A percentile compares a stretch with the other conserved stretches of the same genome.
Conservation (phyloP, 208 protist species). For the Leishmania arabica region DNA sequence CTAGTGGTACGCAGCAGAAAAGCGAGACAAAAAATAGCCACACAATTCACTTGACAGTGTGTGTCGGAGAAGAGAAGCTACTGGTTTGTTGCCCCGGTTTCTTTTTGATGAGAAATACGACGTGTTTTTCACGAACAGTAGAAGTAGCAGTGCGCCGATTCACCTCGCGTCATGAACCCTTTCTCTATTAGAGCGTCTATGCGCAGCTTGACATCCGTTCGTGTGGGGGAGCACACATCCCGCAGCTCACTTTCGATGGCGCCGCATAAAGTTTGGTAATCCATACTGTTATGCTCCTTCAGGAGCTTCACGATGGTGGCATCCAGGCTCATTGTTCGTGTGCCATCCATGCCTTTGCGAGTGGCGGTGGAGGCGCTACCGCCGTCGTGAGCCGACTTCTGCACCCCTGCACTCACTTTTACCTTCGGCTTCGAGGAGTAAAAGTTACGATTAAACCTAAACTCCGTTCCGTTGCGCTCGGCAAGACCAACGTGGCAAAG, state of each 20-base stretch:
- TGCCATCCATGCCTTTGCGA: conserved; percentile 26
- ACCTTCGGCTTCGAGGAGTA: conserved; percentile 35
- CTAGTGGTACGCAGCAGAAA: background rate
- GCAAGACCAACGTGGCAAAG: conserved; percentile 39
- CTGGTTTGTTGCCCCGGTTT: background rate
- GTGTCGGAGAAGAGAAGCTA: conserved; percentile 12
- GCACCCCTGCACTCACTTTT: conserved; percentile 21
- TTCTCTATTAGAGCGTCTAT: conserved; percentile 75
- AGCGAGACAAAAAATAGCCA: background rate
- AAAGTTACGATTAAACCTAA: conserved; percentile 47
- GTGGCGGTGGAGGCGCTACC: background rate
- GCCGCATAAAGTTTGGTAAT: conserved; percentile 54
- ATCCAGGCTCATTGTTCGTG: conserved; percentile 52
- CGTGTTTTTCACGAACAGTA: conserved; percentile 22
- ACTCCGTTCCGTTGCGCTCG: conserved; percentile 23
- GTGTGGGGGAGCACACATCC: conserved; percentile 39
- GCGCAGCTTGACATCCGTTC: conserved; percentile 58
- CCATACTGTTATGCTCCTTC: conserved; percentile 58
- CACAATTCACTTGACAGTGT: background rate
- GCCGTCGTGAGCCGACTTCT: conserved; percentile 23
- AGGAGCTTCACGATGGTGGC: conserved; percentile 68
- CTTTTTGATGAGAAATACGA: conserved; percentile 1
- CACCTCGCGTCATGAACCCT: conserved; percentile 54
- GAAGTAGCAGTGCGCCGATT: conserved; percentile 30
- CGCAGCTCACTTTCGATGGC: conserved; percentile 32